A percentile compares a stretch with the other conserved stretches of the same genome.
phyloP scores from a whole-genome alignment of 2,329 filamentous ascomycete species.

The Epichloe baconii region DNA sequence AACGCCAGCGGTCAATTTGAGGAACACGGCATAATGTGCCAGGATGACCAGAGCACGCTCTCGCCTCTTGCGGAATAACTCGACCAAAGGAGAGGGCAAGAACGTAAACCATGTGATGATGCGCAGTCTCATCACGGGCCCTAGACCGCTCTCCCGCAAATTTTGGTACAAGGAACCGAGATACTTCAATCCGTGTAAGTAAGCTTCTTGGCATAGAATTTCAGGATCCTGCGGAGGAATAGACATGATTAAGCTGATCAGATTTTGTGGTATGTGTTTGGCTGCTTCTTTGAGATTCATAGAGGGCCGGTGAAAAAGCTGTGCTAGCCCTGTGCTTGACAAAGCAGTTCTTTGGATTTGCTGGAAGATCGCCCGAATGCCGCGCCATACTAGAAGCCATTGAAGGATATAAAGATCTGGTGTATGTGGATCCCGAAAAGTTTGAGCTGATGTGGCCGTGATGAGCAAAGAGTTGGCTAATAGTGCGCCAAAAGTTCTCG shows the following conservation, averaged over 20 bases:
- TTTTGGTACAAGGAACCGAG: conserved; percentile 39
- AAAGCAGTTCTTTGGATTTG: conserved; percentile 15
- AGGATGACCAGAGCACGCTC: conserved; percentile 38
- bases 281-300: conserved; percentile 31
- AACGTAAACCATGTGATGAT: conserved; percentile 42
- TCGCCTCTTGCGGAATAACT: conserved; percentile 26
- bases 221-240: conserved; percentile 31
- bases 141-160: conserved; percentile 28
- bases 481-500: conserved; percentile 34
- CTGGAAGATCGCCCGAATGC: conserved; percentile 35
- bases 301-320: conserved; percentile 35
- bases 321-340: conserved; percentile 29
- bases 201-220: conserved; percentile 22
- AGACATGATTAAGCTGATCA: conserved; percentile 36
- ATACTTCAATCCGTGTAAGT: conserved; percentile 33
- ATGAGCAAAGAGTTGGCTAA: conserved; percentile 38
- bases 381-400: conserved; percentile 44
- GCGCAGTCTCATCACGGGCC: conserved; percentile 32
- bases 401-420: conserved; percentile 37
- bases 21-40: conserved; percentile 38
- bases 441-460: conserved; percentile 35
- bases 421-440: conserved; percentile 33
- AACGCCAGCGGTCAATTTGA: conserved; percentile 26
- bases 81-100: conserved; percentile 29
- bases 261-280: conserved; percentile 30